Conservation (phyloP, 352 stramenopile genomes). For the Phytophthora litchii region DNA sequence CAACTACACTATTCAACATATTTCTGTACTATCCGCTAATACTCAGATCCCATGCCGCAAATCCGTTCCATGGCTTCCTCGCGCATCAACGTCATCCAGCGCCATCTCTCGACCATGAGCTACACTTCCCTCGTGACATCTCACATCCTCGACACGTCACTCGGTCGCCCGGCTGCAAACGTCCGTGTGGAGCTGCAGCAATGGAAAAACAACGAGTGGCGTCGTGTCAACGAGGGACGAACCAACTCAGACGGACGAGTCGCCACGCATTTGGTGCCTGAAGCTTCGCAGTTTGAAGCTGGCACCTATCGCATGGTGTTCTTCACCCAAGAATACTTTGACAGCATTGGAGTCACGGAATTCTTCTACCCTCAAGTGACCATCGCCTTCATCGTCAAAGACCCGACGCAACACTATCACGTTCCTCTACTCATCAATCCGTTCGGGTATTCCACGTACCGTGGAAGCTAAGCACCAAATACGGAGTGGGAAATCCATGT, state of each 20-base stretch:
- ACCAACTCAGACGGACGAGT: slow-evolving; percentile 84
- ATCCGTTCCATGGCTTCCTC: slow-evolving; percentile 18
- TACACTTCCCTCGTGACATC: slow-evolving; percentile 83
- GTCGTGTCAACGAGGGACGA: slow-evolving; percentile 40
- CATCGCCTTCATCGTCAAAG: slow-evolving; percentile 80
- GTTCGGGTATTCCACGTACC: slow-evolving; percentile 91
- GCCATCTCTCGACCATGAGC: slow-evolving; percentile 37
- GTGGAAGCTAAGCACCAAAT: slow-evolving; percentile 62
- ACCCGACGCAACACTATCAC: slow-evolving; percentile 85
- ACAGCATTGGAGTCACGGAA: slow-evolving; percentile 56
- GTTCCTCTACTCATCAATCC: slow-evolving; percentile 90
- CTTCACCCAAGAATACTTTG: slow-evolving; percentile 83
- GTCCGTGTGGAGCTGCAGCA: slow-evolving; percentile 75
- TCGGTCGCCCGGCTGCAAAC: slow-evolving; percentile 68
- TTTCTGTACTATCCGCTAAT: not conserved
- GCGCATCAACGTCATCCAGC: slow-evolving; percentile 18
- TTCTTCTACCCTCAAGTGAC: slow-evolving; percentile 90
- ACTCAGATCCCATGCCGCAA: not conserved
- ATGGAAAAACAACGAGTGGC: slow-evolving; percentile 44
- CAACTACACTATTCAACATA: not conserved
- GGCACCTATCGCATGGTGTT: slow-evolving; percentile 87
- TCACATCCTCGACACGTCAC: slow-evolving; percentile 88
- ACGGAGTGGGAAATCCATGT: no score
- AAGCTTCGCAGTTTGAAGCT: slow-evolving; percentile 40
- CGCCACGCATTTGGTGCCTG: slow-evolving; percentile 48